Conservation (phyloP, 2,329 filamentous ascomycete genomes). For the Venturiaceae sp. region DNA sequence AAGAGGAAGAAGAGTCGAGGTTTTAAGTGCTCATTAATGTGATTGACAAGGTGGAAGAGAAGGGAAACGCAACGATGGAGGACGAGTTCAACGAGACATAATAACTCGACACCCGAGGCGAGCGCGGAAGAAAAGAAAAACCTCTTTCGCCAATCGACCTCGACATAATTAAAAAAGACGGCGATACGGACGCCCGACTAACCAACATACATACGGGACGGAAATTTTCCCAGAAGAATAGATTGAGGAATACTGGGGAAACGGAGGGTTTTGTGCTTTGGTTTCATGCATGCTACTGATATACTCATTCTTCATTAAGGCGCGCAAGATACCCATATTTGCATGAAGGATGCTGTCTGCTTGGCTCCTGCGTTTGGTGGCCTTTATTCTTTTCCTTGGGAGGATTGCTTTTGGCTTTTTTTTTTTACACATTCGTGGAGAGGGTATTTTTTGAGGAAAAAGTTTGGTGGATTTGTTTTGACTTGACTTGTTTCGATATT, state of each 20-base stretch:
- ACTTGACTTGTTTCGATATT: too few relatives aligned
- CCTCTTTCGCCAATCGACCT: neutral
- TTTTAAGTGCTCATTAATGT: constrained; percentile 4
- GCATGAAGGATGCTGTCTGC: neutral
- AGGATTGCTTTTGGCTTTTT: neutral
- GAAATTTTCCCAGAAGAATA: neutral
- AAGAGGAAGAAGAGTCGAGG: neutral
- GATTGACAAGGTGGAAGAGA: neutral
- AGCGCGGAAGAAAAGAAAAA: neutral
- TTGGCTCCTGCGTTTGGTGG: neutral
- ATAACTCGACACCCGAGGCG: neutral
- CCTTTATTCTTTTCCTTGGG: neutral
- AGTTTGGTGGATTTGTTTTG: neutral
- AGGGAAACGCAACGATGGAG: neutral
- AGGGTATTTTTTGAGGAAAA: neutral
- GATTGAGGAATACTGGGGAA: neutral
- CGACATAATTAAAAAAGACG: neutral
- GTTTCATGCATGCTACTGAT: neutral
- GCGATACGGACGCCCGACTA: neutral
- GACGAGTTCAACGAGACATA: neutral
- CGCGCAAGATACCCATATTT: neutral
- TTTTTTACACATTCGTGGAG: neutral
- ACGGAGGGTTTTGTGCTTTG: neutral
- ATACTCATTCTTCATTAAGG: neutral
- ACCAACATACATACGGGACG: neutral